A percentile compares a stretch with the other conserved stretches of the same genome.
Conservation (phyloP, 257 asterid genomes). For the Marsdenia floribunda region DNA sequence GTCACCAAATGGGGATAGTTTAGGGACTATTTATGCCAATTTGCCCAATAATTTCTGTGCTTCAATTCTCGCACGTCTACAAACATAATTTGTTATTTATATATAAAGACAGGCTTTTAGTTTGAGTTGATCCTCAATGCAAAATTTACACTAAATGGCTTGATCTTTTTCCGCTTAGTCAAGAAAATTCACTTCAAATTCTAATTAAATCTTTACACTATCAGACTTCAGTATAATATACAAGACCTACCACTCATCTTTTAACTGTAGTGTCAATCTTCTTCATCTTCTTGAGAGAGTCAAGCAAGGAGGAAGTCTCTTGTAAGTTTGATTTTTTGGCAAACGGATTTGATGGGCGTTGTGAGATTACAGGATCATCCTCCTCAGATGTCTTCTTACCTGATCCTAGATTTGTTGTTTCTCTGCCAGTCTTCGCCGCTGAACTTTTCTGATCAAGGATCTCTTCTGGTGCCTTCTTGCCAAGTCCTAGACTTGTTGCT, state of each 20-base stretch:
- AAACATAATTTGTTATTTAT: too few species aligned
- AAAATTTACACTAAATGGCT: too few species aligned
- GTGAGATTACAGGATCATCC: constrained; percentile 7
- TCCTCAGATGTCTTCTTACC: constrained; percentile 6
- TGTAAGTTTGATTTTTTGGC: constrained; percentile 60
- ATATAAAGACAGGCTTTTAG: too few species aligned
- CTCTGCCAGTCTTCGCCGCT: constrained; percentile 14
- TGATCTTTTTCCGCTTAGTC: too few species aligned
- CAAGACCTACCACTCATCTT: constrained; percentile 12
- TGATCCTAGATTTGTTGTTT: constrained; percentile 11
- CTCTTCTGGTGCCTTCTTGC: neutral
- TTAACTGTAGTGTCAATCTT: constrained; percentile 29
- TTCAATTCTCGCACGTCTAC: too few species aligned
- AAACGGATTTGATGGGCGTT: constrained; percentile 78
- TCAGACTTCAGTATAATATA: too few species aligned
- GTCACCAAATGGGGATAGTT: too few species aligned
- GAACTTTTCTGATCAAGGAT: neutral
- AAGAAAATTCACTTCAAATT: neutral
- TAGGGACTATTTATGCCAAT: too few species aligned
- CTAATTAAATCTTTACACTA: neutral
- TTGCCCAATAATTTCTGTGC: too few species aligned
- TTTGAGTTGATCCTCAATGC: too few species aligned
- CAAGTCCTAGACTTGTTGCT: constrained; percentile 1
- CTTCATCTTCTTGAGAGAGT: constrained; percentile 68
- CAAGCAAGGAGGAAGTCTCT: constrained; percentile 50